Evolutionary conservation across 176 grass and related monocot genomes (phyloP), one percentile per base, ranked within the genome.

Genomic region (Ampelocalamus luodianensis): DNA sequence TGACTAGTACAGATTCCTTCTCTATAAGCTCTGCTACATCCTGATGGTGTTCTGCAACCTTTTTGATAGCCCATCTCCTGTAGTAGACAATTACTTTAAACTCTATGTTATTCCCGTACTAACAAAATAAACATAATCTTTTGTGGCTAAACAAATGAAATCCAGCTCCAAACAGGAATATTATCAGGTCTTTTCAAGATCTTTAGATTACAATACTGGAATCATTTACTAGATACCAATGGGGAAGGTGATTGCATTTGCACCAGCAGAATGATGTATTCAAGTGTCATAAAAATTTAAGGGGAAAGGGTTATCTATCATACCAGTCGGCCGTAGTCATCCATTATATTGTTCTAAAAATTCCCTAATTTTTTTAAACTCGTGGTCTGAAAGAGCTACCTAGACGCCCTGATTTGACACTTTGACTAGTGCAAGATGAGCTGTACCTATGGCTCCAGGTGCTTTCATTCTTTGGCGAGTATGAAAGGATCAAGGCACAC

Each of bases 51-150:
- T 89, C 83, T 71, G 87, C 88, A 82, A 98, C 60, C 49, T 74
- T 91, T 77, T 92, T 98, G 45, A 98, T 79, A 45, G 90, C 89
- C 96, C 96, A 98, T 82, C 93, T 98, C 91, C 93, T 95, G 84
- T 76, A 74, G 42, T 32, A 93, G 26, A 76, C 29, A 85, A 59
- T 66, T 55, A 64, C 20, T 46, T 29, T 72, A 72, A 62, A 44
- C 26, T 67, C 2, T 13, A 32, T 49, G 17, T 42, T 23, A 8
- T 63, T 39, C 72, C 16, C 27, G 36, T 13, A 48, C 26, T 13
- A 42, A 68, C 39, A 74, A 69, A 85, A 70, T 53, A 44, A 64
- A 49, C 40, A 88, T 29, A 36, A 74, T 39, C 45, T 49, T 72
- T 49, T 61, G 70, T 14, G 65, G 43, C 22, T 27, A 44, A 23